Evolutionary conservation across 371 early-diverging fungal genomes (phyloP).

Genomic region (Mortierella sp.): DNA sequence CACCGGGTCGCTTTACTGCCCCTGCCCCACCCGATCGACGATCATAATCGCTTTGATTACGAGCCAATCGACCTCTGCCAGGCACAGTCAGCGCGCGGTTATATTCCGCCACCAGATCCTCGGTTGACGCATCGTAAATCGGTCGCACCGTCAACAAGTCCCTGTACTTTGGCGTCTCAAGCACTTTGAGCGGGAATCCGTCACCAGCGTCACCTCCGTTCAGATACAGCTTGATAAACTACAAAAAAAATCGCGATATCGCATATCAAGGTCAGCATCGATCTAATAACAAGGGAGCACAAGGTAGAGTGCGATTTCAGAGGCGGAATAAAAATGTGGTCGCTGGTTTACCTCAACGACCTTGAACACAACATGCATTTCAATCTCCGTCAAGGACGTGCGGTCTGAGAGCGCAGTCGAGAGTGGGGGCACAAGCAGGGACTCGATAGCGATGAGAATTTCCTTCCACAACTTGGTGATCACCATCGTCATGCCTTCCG

Average conservation of each 20-base stretch:
- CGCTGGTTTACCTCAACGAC: constrained; percentile 67
- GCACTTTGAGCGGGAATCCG: constrained; percentile 75
- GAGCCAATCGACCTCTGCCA: constrained; percentile 48
- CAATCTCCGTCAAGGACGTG: constrained; percentile 76
- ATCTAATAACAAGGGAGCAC: no score
- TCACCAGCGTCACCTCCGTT: constrained; percentile 90
- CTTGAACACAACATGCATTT: constrained; percentile 81
- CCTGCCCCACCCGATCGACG: constrained; percentile 29
- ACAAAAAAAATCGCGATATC: constrained; percentile 14
- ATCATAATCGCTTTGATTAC: constrained; percentile 55
- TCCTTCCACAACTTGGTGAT: constrained; percentile 90
- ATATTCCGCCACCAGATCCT: constrained; percentile 73
- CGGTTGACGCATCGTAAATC: constrained; percentile 71
- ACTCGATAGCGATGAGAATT: constrained; percentile 77
- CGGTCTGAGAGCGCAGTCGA: constrained; percentile 70
- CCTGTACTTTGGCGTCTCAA: constrained; percentile 83
- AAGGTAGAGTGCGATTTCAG: no score
- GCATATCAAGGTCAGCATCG: no score
- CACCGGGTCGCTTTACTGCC: constrained; percentile 33
- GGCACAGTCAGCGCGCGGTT: constrained; percentile 59
- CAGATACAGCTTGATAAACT: constrained; percentile 86
- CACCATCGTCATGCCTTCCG: constrained; percentile 82
- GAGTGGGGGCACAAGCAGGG: constrained; percentile 83
- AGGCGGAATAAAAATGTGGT: not conserved
- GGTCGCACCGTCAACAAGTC: constrained; percentile 70